Evolutionary conservation across 2,329 filamentous ascomycete species (phyloP), one percentile per base, ranked within the genome.

Genomic region (Tolypocladium pustulatum): DNA sequence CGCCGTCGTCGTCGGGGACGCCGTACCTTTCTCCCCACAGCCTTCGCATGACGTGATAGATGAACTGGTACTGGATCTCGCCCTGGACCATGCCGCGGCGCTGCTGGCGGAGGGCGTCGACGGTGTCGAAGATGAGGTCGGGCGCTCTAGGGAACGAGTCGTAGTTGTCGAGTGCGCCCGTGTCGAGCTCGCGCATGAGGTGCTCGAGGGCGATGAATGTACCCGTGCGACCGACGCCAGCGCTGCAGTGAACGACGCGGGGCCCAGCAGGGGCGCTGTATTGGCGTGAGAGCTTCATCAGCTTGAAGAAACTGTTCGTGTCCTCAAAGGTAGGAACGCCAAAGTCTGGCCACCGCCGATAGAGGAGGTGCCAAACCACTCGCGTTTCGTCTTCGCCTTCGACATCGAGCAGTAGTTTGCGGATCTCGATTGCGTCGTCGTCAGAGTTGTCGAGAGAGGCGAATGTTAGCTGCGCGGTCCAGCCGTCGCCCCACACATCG

Each of bases 191-290:
- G 40, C 86, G 82, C 62, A 96, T 80, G 32, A 99, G 82, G 72
- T 95, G 91, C 73, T 97, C 94, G n/a, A 99, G 81, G 1, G 91
- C 89, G 67, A 99, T 96, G 69, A 97, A 99, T 0, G 94, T 97
- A 38, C 94, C 94, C 9, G 90, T 96, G 58, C 94, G 85, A 15
- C 94, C 94, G 17, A 99, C 93, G 43, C 94, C 94, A 9, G 94
- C 94, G 68, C 90, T 96, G 76, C 89, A 92, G 72, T 92, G 89
- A 13, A 91, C 82, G 60, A 97, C 86, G 58, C 93, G 86, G 5
- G 93, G 90, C 66, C 77, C 75, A 9, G 75, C 75, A 1, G 76
- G 74, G 40, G 81, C 82, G 69, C 81, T 82, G 63, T 73, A 70
- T 62, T 82, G 76, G 27, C 81, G 79, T 2, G 88, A 90, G 2